Percentiles rank a stretch among this genome's conserved stretches.
These are phyloP conservation scores for Clarireedia monteithiana DNA, from an alignment of 2,329 filamentous ascomycete genomes.

Conservation along the genomic window DNA sequence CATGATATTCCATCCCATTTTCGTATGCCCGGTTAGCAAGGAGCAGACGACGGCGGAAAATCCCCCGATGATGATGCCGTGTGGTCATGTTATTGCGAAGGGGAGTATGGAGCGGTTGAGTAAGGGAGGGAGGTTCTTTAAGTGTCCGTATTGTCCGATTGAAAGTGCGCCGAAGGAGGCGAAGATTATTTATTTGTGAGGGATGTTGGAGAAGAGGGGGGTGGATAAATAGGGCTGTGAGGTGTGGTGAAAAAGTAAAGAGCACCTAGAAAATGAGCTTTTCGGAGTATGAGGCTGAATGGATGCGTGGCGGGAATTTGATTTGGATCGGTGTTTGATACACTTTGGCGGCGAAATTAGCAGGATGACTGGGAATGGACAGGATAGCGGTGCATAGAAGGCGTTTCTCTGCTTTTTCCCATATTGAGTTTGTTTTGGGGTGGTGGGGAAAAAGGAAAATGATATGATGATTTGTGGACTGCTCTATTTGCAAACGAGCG, in stretches of 20 bases:
- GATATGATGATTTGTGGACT: too few species aligned
- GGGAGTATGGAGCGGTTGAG: slow-evolving; percentile 75
- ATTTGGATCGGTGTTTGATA: too few species aligned
- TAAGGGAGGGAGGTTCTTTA: slow-evolving; percentile 68
- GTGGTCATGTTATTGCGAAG: slow-evolving; percentile 85
- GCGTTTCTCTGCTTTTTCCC: too few species aligned
- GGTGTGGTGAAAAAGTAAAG: not conserved
- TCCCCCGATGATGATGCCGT: slow-evolving; percentile 94
- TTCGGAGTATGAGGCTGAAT: too few species aligned
- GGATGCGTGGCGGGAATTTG: too few species aligned
- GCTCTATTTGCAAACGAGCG: too few species aligned
- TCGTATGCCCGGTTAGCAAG: slow-evolving; percentile 95
- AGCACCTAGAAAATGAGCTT: not conserved
- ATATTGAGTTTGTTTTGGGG: too few species aligned
- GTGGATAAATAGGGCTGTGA: not conserved
- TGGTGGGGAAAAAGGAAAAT: too few species aligned
- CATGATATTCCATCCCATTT: slow-evolving; percentile 86
- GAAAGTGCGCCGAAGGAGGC: slow-evolving; percentile 76
- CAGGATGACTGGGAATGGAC: too few species aligned
- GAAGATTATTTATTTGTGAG: slow-evolving; percentile 26
- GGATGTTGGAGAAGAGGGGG: not conserved
- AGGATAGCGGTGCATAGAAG: too few species aligned
- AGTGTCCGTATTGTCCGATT: slow-evolving; percentile 91
- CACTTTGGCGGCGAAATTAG: too few species aligned
- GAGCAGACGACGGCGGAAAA: slow-evolving; percentile 91